Percentiles rank a stretch among this genome's conserved stretches.
These are phyloP conservation scores for Dillenia suffruticosa DNA, from an alignment of 164 flowering plant species.

Conservation along the genomic window DNA sequence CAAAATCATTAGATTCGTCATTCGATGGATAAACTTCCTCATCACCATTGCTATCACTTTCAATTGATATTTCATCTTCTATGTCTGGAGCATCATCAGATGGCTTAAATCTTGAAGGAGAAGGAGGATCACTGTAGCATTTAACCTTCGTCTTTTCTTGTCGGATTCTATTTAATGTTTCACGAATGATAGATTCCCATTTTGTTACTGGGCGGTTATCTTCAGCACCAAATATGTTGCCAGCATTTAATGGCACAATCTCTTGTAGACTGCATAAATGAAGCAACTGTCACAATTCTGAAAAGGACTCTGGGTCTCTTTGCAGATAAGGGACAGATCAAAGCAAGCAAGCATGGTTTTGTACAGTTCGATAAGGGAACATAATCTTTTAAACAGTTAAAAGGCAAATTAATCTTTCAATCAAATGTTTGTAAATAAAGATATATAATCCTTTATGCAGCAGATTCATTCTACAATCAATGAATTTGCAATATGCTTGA, in stretches of 20 bases:
- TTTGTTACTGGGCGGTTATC: slow-evolving; percentile 66
- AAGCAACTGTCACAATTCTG: background rate
- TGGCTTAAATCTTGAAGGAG: slow-evolving; percentile 87
- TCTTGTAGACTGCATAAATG: slow-evolving; percentile 73
- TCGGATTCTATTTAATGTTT: slow-evolving; percentile 54
- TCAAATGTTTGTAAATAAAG: too few species aligned
- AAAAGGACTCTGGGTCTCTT: background rate
- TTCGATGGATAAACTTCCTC: slow-evolving; percentile 63
- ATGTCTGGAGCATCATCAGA: slow-evolving; percentile 58
- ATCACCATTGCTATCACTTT: slow-evolving; percentile 60
- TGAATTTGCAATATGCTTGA: too few species aligned
- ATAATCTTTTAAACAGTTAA: too few species aligned
- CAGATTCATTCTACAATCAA: too few species aligned
- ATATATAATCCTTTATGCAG: too few species aligned
- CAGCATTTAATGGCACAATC: slow-evolving; percentile 93
- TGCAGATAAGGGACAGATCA: background rate
- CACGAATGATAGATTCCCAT: slow-evolving; percentile 88
- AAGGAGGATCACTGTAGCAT: slow-evolving; percentile 81
- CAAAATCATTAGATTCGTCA: slow-evolving; percentile 39
- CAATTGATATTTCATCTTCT: slow-evolving; percentile 59
- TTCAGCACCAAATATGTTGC: slow-evolving; percentile 90
- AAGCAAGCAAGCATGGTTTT: too few species aligned
- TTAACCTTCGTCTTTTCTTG: slow-evolving; percentile 44
- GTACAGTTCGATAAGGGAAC: too few species aligned
- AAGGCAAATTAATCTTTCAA: too few species aligned